Evolutionary conservation across 306 rosid genomes (phyloP), one percentile per base, ranked within the genome.

Genomic region (Rosa chinensis): DNA sequence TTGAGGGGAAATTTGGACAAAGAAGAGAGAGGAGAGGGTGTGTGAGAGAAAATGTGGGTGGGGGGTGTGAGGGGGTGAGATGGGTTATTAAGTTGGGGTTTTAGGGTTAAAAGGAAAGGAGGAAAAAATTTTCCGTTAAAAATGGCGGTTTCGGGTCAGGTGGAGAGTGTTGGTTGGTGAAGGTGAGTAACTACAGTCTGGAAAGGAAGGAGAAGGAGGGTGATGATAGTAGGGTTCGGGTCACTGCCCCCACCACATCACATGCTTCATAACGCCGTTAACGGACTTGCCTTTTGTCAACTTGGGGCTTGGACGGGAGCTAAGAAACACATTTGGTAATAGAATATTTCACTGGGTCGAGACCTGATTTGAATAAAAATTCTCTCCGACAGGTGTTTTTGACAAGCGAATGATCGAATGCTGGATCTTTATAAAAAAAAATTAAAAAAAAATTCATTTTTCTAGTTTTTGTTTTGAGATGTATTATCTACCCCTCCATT

Each of bases 81-180:
- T 10, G 73, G 73, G 73, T 69, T 43, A 20, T 21, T 43, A 5
- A 14, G 37, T 72, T 16, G 39, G 39, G 37, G 37, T 32, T 32
- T 32, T 49, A 59, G 66, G 74, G 78, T 77, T 76, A 64, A 58
- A 58, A 21, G 28, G 35, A 21, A 10, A 14, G 18, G 32, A n/a
- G 59, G 21, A 53, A 53, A 53, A 52, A 3, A 3, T 10, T 1
- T 43, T 43, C 87, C 85, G 89, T 83, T 86, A 86, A 90, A 85
- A 88, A 84, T 85, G 85, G 89, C 92, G 92, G 89, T 86, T 82
- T 59, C n/a, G 74, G 86, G 87, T 87, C 81, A 89, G 94, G 85
- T 87, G 90, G 88, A 87, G 89, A 79, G 94, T 83, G 90, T 48
- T 88, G 86, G 96, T 89, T 88, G 94, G 93, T 89, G 89, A 88